A percentile compares a stretch with the other conserved stretches of the same genome.
phyloP scores from a whole-genome alignment of 208 protist species.

The Porcisia deanei region DNA sequence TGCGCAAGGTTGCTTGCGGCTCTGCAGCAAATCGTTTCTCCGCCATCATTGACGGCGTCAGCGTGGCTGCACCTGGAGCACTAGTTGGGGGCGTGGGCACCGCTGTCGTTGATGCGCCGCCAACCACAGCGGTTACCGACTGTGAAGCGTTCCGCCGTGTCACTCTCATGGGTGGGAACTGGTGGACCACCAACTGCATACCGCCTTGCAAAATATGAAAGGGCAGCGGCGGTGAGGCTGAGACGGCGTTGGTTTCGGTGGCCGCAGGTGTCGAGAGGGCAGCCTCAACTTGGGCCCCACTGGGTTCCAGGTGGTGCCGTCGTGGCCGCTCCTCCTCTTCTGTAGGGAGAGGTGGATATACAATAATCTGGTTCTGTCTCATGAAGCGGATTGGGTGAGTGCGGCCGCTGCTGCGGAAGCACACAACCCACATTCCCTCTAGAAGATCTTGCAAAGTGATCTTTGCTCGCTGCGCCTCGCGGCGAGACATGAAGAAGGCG shows the following conservation, averaged over 20 bases:
- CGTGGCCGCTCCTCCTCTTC: conserved; percentile 11
- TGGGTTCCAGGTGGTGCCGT: neutral
- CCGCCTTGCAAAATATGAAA: conserved; percentile 78
- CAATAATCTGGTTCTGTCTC: conserved; percentile 34
- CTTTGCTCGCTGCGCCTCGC: conserved; percentile 44
- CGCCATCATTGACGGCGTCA: conserved; percentile 15
- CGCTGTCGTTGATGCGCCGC: neutral
- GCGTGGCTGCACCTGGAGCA: neutral
- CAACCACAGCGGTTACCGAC: neutral
- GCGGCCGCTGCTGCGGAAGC: conserved; percentile 55
- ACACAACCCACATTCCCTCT: conserved; percentile 59
- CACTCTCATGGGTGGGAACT: conserved; percentile 71
- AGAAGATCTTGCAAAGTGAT: conserved; percentile 67
- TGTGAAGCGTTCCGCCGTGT: conserved; percentile 31
- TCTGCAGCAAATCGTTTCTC: conserved; percentile 45
- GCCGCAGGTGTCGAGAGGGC: neutral
- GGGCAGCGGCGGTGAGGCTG: conserved; percentile 21
- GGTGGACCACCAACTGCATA: conserved; percentile 57
- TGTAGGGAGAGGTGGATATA: conserved; percentile 37
- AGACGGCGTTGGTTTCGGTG: conserved; percentile 1
- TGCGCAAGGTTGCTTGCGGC: conserved; percentile 48
- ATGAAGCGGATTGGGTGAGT: conserved; percentile 57
- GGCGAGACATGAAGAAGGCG: conserved; percentile 82
- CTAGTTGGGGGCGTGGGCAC: neutral
- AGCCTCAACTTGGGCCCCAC: neutral